A percentile compares a stretch with the other conserved stretches of the same genome.
phyloP scores from a whole-genome alignment of 331 rosid genomes.

The Rhamnella rubrinervis region DNA sequence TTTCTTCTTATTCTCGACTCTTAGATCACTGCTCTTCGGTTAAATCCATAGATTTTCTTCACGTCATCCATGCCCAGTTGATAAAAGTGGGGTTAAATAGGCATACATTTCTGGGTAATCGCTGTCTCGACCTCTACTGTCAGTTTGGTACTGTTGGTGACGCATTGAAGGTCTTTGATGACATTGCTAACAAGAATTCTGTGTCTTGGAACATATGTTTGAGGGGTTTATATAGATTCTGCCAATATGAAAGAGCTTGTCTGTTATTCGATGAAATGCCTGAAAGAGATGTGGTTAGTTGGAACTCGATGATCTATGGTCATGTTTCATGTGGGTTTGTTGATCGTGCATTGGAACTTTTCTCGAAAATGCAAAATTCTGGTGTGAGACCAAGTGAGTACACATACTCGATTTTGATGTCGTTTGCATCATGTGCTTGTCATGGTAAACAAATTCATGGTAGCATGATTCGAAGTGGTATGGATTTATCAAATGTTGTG shows the following conservation, averaged over 20 bases:
- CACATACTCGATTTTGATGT: slow-evolving; percentile 65
- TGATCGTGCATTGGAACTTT: slow-evolving; percentile 43
- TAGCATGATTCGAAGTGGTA: slow-evolving; percentile 48
- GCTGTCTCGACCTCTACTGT: slow-evolving; percentile 54
- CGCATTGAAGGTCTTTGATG: slow-evolving; percentile 54
- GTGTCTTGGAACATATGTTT: slow-evolving; percentile 69
- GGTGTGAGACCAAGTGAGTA: slow-evolving; percentile 61
- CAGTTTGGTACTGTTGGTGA: slow-evolving; percentile 46
- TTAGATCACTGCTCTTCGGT: slow-evolving; percentile 40
- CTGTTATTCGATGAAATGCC: slow-evolving; percentile 69
- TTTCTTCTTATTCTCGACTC: slow-evolving; percentile 52
- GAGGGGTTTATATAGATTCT: slow-evolving; percentile 49
- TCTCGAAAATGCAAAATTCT: slow-evolving; percentile 52
- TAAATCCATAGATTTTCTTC: slow-evolving; percentile 36
- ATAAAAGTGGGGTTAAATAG: slow-evolving; percentile 59
- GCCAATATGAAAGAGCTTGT: slow-evolving; percentile 41
- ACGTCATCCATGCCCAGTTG: slow-evolving; percentile 60
- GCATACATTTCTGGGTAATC: slow-evolving; percentile 71
- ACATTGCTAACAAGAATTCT: slow-evolving; percentile 53
- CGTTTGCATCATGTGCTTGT: slow-evolving; percentile 33
- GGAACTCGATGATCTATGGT: slow-evolving; percentile 80
- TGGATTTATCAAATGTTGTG: slow-evolving; percentile 50
- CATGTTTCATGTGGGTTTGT: slow-evolving; percentile 40
- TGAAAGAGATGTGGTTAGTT: slow-evolving; percentile 66
- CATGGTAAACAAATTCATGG: slow-evolving; percentile 74